Evolutionary conservation across 2,329 filamentous ascomycete species (phyloP).

Genomic region (Hymenoscyphus fructigenus): DNA sequence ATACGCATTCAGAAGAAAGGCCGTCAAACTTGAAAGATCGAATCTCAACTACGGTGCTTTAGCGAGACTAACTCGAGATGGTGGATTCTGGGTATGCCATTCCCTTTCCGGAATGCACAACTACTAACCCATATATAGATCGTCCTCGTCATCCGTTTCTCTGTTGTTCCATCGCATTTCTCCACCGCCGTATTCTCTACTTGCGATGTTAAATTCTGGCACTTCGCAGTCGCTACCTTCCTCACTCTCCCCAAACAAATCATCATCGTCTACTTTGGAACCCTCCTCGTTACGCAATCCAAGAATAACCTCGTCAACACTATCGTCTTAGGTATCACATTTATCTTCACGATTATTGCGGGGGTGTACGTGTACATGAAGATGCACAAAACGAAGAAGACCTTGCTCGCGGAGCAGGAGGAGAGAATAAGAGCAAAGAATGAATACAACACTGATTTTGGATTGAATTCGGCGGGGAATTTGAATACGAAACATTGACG

Average conservation of each 20-base stretch:
- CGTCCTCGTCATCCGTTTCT: constrained; percentile 43
- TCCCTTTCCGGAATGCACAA: background rate
- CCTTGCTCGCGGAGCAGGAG: constrained; percentile 39
- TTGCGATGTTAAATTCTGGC: constrained; percentile 44
- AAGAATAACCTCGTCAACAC: constrained; percentile 37
- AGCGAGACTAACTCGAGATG: constrained; percentile 42
- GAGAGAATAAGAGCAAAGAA: background rate
- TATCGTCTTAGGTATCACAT: constrained; percentile 38
- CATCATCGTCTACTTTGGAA: constrained; percentile 43
- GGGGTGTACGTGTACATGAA: constrained; percentile 41
- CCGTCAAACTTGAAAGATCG: constrained; percentile 41
- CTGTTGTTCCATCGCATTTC: constrained; percentile 43
- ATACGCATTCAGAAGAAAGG: constrained; percentile 39
- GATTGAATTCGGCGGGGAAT: background rate
- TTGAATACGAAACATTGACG: background rate
- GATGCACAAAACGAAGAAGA: constrained; percentile 39
- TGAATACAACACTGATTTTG: background rate
- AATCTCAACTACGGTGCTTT: constrained; percentile 44
- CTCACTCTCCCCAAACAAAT: constrained; percentile 44
- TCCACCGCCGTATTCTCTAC: constrained; percentile 46
- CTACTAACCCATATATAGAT: constrained; percentile 30
- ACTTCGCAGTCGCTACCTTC: constrained; percentile 42
- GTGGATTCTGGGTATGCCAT: constrained; percentile 41
- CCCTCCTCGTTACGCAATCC: constrained; percentile 35
- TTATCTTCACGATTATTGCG: constrained; percentile 39